A percentile compares a stretch with the other conserved stretches of the same genome.
Conservation (phyloP, 345 rosid species). For the Brassica juncea region DNA sequence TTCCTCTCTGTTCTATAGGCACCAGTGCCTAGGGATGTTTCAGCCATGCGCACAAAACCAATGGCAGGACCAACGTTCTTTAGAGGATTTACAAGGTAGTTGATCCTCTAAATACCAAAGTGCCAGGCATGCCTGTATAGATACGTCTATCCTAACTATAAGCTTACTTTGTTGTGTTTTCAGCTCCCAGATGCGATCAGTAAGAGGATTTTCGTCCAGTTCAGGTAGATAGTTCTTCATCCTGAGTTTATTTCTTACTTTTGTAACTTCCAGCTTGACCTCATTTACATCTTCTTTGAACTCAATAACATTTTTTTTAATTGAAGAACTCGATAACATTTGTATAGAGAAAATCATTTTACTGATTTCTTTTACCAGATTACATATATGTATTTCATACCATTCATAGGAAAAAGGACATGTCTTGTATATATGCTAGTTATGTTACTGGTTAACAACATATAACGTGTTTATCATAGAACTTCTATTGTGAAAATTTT, state of each 20-base stretch:
- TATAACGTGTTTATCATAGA: too few species aligned
- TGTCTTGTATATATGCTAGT: too few species aligned
- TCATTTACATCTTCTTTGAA: not conserved
- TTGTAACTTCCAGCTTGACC: slow-evolving; percentile 5
- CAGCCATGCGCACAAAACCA: slow-evolving; percentile 42
- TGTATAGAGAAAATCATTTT: not conserved
- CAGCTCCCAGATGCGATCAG: slow-evolving; percentile 56
- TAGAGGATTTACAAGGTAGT: slow-evolving; percentile 45
- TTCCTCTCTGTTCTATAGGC: slow-evolving; percentile 40
- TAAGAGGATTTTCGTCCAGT: slow-evolving; percentile 72
- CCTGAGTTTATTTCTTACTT: not conserved
- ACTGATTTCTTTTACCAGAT: not conserved
- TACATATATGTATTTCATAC: too few species aligned
- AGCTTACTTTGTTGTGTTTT: slow-evolving; percentile 19
- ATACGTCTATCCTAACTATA: slow-evolving; percentile 24
- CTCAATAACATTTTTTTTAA: not conserved
- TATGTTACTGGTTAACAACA: too few species aligned
- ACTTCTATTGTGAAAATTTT: too few species aligned
- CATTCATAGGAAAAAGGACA: too few species aligned
- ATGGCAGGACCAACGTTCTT: slow-evolving; percentile 40
- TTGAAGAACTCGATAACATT: not conserved
- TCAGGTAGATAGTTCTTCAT: slow-evolving; percentile 52
- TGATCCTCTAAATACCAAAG: not conserved
- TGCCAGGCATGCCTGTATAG: not conserved
- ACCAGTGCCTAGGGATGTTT: slow-evolving; percentile 39